phyloP scores from a whole-genome alignment of 768 basidiomycete species.

The Crucibulum laeve region DNA sequence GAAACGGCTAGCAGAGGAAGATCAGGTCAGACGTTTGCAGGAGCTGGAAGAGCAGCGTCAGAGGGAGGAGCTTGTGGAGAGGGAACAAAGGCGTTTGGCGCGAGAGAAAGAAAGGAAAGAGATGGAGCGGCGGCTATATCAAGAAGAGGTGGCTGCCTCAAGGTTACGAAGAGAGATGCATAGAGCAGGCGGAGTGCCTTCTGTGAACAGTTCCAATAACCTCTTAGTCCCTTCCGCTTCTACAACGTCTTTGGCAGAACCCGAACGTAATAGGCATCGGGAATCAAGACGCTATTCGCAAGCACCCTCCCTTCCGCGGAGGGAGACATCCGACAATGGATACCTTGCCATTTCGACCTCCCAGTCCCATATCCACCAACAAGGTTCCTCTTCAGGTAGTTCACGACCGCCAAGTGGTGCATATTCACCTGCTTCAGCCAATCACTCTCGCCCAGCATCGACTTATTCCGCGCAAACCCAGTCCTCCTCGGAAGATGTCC shows the following conservation, averaged over 20 bases:
- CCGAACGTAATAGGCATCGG: slow-evolving; percentile 36
- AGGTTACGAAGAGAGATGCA: slow-evolving; percentile 56
- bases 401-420: slow-evolving; percentile 42
- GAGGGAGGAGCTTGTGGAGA: slow-evolving; percentile 42
- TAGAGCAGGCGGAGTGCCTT: slow-evolving; percentile 40
- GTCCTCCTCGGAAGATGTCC: slow-evolving; percentile 55
- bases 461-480: slow-evolving; percentile 48
- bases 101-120: slow-evolving; percentile 51
- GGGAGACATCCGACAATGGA: slow-evolving; percentile 41
- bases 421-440: slow-evolving; percentile 21
- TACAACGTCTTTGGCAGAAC: slow-evolving; percentile 31
- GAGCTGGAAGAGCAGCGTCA: slow-evolving; percentile 38
- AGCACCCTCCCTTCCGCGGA: slow-evolving; percentile 32
- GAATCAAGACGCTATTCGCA: slow-evolving; percentile 35
- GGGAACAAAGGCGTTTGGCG: slow-evolving; percentile 44
- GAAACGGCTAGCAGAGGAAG: slow-evolving; percentile 44
- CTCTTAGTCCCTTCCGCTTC: slow-evolving; percentile 28
- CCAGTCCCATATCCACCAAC: slow-evolving; percentile 18
- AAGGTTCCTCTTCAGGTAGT: slow-evolving; percentile 47
- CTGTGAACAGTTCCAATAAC: slow-evolving; percentile 21
- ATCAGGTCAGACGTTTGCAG: slow-evolving; percentile 41
- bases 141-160: slow-evolving; percentile 58
- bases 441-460: slow-evolving; percentile 50
- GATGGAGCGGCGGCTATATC: slow-evolving; percentile 44
- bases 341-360: slow-evolving; percentile 20